Base-by-base conservation (phyloP, 2,329 filamentous ascomycete species). In the Aureobasidium leucospermi region DNA sequence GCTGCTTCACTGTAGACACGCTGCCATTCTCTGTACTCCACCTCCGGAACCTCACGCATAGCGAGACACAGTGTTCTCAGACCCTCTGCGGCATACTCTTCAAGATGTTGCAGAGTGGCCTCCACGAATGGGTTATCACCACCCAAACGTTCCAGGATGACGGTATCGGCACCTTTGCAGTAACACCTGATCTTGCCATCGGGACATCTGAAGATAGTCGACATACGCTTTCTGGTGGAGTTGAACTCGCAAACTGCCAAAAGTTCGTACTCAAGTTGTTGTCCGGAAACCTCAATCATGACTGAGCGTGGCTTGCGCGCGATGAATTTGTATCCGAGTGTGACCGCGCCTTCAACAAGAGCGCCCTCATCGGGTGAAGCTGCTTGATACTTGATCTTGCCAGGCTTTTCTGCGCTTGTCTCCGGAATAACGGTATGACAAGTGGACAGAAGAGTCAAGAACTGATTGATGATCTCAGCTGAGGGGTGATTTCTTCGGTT, bases 191-290 rank as follows among this genome's bases (percentile, higher is more conserved):
- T 88, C 76, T 94, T 96, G 63, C 94, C 94, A 75, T 97, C 93
- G 0, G 94, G 94, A 69, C 93, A 96, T 57, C 95, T 86, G 77
- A 95, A 96, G 65, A 99, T 95, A 23, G 93, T 89, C 7, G 94
- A 97, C 94, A 99, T 99, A 65, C 94, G 83, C 78, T 99, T 99
- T 67, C 94, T 83, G 8, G 91, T 94, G 1, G 94, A 97, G 76
- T 99, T 99, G 80, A 99, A 99, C 73, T 99, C 94, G 72, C 93
- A 96, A n/a, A 99, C 92, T 2, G 93, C 93, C 61, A 99, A 77
- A 41, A 99, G 80, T 71, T 96, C 90, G 71, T 94, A 99, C 71
- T 96, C 88, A 45, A 83, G 79, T 65, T 90, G 82, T 66, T 83
- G 76, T 1, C 88, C 91, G 41, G 83, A 82, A 1, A 88, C 86